Evolutionary conservation across 331 rosid genomes (phyloP).

Genomic region (Prunus yedoensis): DNA sequence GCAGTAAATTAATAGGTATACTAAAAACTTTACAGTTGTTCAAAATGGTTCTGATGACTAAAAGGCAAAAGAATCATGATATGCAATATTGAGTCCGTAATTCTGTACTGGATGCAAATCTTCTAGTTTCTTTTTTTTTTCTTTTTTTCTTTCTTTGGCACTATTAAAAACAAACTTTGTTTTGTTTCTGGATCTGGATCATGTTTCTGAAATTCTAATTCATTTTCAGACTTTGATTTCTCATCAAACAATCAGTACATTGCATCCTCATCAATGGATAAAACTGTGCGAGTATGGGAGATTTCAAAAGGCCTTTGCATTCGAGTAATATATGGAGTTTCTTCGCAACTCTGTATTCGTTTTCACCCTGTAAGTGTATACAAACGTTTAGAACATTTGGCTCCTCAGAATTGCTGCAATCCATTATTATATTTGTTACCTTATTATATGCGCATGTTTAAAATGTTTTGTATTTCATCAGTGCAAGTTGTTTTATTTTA

Average conservation of each 20-base stretch:
- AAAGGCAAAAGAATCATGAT: neutral
- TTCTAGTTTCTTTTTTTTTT: neutral
- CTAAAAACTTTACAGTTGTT: neutral
- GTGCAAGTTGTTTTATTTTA: neutral
- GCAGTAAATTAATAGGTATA: neutral
- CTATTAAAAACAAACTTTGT: neutral
- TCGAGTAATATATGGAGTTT: slow-evolving; percentile 96
- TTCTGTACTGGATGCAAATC: neutral
- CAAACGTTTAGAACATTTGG: neutral
- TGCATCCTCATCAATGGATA: slow-evolving; percentile 93
- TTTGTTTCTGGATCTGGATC: slow-evolving; percentile 9
- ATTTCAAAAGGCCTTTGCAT: slow-evolving; percentile 81
- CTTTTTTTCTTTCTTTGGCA: neutral
- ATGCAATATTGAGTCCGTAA: neutral
- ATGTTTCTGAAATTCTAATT: slow-evolving; percentile 37
- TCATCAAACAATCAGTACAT: slow-evolving; percentile 94
- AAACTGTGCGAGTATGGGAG: slow-evolving; percentile 98
- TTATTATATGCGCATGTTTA: neutral
- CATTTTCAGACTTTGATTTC: slow-evolving; percentile 91
- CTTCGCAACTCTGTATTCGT: slow-evolving; percentile 88
- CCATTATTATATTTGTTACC: neutral
- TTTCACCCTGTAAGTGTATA: slow-evolving; percentile 95
- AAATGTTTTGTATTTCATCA: neutral
- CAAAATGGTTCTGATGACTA: neutral
- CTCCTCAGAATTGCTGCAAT: neutral